These are phyloP conservation scores for Dentipellis fragilis DNA, from an alignment of 768 basidiomycete genomes.

Conservation along the genomic window DNA sequence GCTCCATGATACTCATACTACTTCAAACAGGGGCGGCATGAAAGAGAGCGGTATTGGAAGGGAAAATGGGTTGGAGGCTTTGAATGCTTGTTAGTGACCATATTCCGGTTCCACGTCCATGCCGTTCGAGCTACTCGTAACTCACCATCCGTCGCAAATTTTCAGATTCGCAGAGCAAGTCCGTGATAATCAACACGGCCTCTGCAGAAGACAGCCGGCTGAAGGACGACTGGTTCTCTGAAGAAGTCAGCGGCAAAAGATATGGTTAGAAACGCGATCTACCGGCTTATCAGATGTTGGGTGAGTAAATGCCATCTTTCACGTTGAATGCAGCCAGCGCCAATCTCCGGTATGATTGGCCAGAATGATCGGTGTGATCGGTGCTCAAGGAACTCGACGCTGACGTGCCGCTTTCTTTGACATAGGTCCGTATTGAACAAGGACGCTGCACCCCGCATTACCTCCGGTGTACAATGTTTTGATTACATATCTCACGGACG, in stretches of 20 bases:
- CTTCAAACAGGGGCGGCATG: conserved; percentile 64
- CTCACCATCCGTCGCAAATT: background rate
- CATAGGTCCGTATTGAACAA: no score
- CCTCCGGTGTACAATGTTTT: no score
- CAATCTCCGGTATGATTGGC: no score
- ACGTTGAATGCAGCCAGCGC: no score
- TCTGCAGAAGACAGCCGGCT: conserved; percentile 43
- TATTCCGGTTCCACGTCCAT: background rate
- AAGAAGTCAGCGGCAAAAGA: conserved; percentile 37
- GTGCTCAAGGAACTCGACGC: no score
- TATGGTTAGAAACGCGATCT: conserved; percentile 41
- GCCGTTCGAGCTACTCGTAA: no score
- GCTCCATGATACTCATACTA: background rate
- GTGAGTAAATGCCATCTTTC: no score
- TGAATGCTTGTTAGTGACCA: conserved; percentile 55
- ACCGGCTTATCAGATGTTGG: background rate
- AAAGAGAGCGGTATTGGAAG: conserved; percentile 83
- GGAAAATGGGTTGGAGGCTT: conserved; percentile 79
- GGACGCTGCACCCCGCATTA: no score
- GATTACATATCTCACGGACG: no score
- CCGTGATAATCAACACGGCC: conserved; percentile 67
- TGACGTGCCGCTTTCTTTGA: no score
- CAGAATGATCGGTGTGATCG: no score
- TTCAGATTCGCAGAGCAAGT: conserved; percentile 79
- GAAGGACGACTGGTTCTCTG: conserved; percentile 74